Percentiles rank a stretch among this genome's conserved stretches.
Evolutionary conservation across 2,329 filamentous ascomycete species (phyloP).

Genomic region (Aspergillus thermomutatus): DNA sequence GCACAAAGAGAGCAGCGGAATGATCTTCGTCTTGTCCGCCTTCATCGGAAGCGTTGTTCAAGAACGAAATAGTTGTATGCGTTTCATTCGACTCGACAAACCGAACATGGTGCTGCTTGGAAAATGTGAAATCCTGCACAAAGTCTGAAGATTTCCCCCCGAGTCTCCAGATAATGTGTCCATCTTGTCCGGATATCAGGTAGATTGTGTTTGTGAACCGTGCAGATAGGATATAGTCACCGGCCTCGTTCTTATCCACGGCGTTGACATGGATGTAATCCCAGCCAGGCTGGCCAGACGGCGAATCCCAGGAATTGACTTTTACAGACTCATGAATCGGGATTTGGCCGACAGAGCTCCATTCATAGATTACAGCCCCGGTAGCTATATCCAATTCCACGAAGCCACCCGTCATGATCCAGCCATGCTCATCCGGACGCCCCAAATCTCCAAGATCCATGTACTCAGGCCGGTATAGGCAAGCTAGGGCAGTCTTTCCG

Average conservation of each 20-base stretch:
- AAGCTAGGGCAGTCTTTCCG: constrained; percentile 33
- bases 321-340: constrained; percentile 30
- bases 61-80: constrained; percentile 29
- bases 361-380: constrained; percentile 33
- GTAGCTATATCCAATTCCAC: constrained; percentile 37
- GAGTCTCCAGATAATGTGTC: constrained; percentile 38
- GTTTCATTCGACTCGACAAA: constrained; percentile 29
- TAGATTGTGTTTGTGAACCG: constrained; percentile 40
- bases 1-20: constrained; percentile 30
- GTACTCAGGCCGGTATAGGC: constrained; percentile 20
- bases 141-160: constrained; percentile 34
- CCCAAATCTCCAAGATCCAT: constrained; percentile 28
- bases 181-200: constrained; percentile 35
- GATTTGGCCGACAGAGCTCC: constrained; percentile 34
- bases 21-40: constrained; percentile 22
- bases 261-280: constrained; percentile 41
- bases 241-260: constrained; percentile 37
- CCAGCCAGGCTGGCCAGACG: constrained; percentile 22
- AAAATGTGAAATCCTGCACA: constrained; percentile 32
- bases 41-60: constrained; percentile 37
- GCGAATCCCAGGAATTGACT: constrained; percentile 16
- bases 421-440: constrained; percentile 29
- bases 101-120: constrained; percentile 38
- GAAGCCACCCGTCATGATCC: constrained; percentile 34
- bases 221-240: constrained; percentile 40